Evolutionary conservation across 192 early-diverging fungal genomes (phyloP).

Genomic region (Coemansia sp.): DNA sequence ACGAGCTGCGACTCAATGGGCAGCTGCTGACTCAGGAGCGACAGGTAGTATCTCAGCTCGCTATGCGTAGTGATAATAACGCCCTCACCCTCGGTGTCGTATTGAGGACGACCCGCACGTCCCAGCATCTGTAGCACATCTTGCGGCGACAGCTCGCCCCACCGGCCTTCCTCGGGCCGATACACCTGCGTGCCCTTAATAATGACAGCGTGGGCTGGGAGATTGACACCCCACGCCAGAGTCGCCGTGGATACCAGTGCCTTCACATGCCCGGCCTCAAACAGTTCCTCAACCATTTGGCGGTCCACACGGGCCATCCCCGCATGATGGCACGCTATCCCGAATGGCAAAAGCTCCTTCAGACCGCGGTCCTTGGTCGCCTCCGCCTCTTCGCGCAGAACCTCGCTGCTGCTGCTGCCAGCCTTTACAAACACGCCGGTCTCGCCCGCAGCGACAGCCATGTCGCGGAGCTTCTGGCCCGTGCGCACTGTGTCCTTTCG

Average conservation of each 20-base stretch:
- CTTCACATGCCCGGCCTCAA: slow-evolving; percentile 86
- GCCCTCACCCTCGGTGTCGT: slow-evolving; percentile 93
- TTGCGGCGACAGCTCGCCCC: slow-evolving; percentile 94
- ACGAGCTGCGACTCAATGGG: slow-evolving; percentile 98
- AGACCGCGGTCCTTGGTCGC: slow-evolving; percentile 83
- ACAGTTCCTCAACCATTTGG: slow-evolving; percentile 92
- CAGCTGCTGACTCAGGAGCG: slow-evolving; percentile 91
- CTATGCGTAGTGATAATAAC: slow-evolving; percentile 93
- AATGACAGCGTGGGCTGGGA: slow-evolving; percentile 97
- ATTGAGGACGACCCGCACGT: slow-evolving; percentile 96
- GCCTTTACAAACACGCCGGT: slow-evolving; percentile 78
- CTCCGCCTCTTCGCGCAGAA: slow-evolving; percentile 79
- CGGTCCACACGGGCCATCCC: slow-evolving; percentile 93
- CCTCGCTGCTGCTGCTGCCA: slow-evolving; percentile 85
- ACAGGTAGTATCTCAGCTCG: slow-evolving; percentile 95
- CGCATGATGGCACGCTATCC: slow-evolving; percentile 96
- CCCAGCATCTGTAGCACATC: slow-evolving; percentile 99
- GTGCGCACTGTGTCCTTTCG: slow-evolving; percentile 98
- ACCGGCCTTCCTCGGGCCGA: slow-evolving; percentile 91
- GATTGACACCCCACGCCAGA: slow-evolving; percentile 98
- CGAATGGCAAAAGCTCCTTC: slow-evolving; percentile 89
- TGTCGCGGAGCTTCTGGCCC: slow-evolving; percentile 87
- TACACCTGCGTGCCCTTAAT: slow-evolving; percentile 99
- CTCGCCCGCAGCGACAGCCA: slow-evolving; percentile 89
- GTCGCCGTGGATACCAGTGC: slow-evolving; percentile 97